phyloP scores from a whole-genome alignment of 176 grass and related monocot species.

The bread wheat (Triticum aestivum) region DNA sequence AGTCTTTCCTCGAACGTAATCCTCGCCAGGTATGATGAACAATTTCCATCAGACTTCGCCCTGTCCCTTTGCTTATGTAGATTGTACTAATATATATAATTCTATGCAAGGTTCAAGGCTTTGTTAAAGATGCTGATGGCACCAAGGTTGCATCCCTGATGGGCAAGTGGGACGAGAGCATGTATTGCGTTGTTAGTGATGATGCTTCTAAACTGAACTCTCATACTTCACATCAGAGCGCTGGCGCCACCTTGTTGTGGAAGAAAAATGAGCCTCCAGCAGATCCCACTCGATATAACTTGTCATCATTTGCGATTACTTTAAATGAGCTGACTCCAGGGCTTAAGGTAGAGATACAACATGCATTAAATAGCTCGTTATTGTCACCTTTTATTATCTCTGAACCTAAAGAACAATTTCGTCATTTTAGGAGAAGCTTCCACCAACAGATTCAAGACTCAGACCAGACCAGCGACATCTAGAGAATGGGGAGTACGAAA shows the following conservation, averaged over 20 bases:
- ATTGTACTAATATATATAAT: conserved; percentile 47
- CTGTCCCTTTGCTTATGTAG: neutral
- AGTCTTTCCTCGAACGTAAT: conserved; percentile 77
- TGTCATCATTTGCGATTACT: conserved; percentile 87
- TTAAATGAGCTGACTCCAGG: conserved; percentile 72
- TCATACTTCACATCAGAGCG: conserved; percentile 20
- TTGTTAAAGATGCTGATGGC: conserved; percentile 53
- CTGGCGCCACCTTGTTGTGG: conserved; percentile 71
- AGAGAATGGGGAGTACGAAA: conserved; percentile 86
- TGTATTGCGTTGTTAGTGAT: conserved; percentile 47
- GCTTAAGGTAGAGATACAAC: conserved; percentile 58
- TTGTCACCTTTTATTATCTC: conserved; percentile 24
- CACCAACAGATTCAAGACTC: conserved; percentile 91
- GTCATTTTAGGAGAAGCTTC: conserved; percentile 68
- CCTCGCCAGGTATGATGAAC: conserved; percentile 64
- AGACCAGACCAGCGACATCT: conserved; percentile 83
- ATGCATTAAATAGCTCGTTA: neutral
- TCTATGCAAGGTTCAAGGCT: conserved; percentile 68
- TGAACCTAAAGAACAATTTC: conserved; percentile 23
- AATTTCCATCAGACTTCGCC: neutral
- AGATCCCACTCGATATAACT: conserved; percentile 84
- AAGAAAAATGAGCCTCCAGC: conserved; percentile 66
- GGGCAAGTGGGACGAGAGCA: conserved; percentile 85
- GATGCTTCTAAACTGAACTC: conserved; percentile 39
- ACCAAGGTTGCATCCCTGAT: conserved; percentile 60